Evolutionary conservation across 371 early-diverging fungal genomes (phyloP).

Genomic region (Apophysomyces sp.): DNA sequence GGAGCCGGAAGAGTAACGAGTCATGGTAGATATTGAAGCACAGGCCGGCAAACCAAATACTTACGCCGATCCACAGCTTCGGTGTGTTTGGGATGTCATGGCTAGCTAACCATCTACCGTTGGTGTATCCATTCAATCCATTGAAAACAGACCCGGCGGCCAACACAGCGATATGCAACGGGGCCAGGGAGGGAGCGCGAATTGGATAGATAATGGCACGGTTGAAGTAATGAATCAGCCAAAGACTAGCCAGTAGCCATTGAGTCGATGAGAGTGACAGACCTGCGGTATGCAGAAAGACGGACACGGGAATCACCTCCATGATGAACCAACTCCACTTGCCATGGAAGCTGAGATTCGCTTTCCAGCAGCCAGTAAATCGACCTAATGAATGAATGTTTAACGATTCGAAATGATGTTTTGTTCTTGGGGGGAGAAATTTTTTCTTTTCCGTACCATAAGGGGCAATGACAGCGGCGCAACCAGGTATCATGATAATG

Average conservation of each 20-base stretch:
- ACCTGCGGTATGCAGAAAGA: constrained; percentile 5
- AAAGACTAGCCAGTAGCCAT: constrained; percentile 28
- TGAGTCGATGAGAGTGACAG: constrained; percentile 24
- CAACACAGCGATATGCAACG: constrained; percentile 35
- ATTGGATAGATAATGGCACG: constrained; percentile 57
- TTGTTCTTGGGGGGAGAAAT: background rate
- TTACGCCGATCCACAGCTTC: constrained; percentile 25
- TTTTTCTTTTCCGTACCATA: background rate
- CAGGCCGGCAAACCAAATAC: constrained; percentile 49
- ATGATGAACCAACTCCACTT: constrained; percentile 42
- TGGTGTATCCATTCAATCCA: constrained; percentile 59
- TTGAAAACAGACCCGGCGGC: constrained; percentile 42
- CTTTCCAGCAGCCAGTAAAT: constrained; percentile 24
- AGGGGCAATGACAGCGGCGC: background rate
- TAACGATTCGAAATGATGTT: background rate
- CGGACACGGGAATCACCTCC: constrained; percentile 38
- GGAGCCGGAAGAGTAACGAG: constrained; percentile 42
- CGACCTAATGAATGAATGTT: constrained; percentile 13
- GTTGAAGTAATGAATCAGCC: constrained; percentile 61
- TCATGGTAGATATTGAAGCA: constrained; percentile 60
- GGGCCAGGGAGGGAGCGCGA: constrained; percentile 51
- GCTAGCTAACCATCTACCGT: constrained; percentile 53
- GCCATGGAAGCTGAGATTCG: constrained; percentile 25
- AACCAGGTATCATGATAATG: background rate
- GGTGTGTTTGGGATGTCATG: constrained; percentile 7